phyloP scores from a whole-genome alignment of 345 rosid species.

The Carallia pectinifolia region DNA sequence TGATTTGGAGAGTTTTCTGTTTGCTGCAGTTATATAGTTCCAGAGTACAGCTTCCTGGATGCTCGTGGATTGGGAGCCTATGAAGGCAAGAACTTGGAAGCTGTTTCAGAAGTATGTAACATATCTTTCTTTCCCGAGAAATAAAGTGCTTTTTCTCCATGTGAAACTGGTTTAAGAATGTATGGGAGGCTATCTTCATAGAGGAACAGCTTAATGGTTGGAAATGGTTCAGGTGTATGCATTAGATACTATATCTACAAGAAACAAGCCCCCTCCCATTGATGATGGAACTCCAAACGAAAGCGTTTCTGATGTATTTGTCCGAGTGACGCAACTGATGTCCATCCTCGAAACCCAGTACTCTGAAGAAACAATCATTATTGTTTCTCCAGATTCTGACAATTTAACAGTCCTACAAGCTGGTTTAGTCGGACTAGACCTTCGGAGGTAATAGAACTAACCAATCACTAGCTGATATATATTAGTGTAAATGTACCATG shows the following conservation, averaged over 20 bases:
- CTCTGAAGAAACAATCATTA: conserved; percentile 67
- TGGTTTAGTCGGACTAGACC: conserved; percentile 80
- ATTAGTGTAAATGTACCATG: background rate
- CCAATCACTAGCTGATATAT: background rate
- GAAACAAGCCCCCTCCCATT: conserved; percentile 82
- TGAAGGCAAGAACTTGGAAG: conserved; percentile 77
- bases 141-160: no score
- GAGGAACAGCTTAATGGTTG: background rate
- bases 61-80: conserved; percentile 97
- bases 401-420: conserved; percentile 81
- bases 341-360: conserved; percentile 92
- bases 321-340: conserved; percentile 89
- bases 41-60: conserved; percentile 90
- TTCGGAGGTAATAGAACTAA: conserved; percentile 50
- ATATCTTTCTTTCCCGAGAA: background rate
- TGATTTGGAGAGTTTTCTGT: background rate
- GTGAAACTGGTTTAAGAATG: no score
- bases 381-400: conserved; percentile 91
- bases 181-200: no score
- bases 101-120: conserved; percentile 60
- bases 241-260: conserved; percentile 70
- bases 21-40: conserved; percentile 71
- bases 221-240: conserved; percentile 59
- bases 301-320: conserved; percentile 84
- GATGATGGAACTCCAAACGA: conserved; percentile 95